Evolutionary conservation across 2,329 filamentous ascomycete species (phyloP), one percentile per base, ranked within the genome.

Genomic region (Aspergillus sp.): DNA sequence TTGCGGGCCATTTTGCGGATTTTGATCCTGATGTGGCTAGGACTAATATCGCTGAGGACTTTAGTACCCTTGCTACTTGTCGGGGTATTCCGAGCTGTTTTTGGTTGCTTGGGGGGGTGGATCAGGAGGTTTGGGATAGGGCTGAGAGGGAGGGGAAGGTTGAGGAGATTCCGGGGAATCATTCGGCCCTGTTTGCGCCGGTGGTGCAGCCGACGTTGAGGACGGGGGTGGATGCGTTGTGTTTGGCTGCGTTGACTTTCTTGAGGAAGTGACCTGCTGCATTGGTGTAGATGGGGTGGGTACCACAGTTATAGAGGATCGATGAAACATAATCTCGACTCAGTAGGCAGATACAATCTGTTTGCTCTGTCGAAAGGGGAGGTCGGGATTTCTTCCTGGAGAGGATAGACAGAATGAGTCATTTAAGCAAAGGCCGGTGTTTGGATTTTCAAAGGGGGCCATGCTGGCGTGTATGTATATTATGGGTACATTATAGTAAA

Each of bases 181-280:
- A 89, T 68, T 84, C 80, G 60, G 80, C 84, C 0, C 78, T 80
- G 57, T 89, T 89, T 73, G 82, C 83, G 32, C 86, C 86, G 5
- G 81, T 80, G 0, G 79, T 88, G 23, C 80, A 84, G 69, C 85
- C 85, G 7, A 89, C 86, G 0, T 70, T 89, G 75, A 79, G 63
- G 61, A 76, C 75, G 4, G 86, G 82, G 0, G 74, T 82, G 2
- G 81, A 85, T 72, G 83, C 82, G 1, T 72, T 85, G 67, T 79
- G 79, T 54, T 70, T 82, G 30, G 81, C 78, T 21, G 83, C 83
- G 5, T 75, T 87, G 76, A 82, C 74, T 0, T 76, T 77, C 52
- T 62, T 77, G 52, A 62, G 9, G 10, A 30, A 30, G 30, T 10
- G 28, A 30, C 7, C 25, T 30, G 28, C 9, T 30, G 8, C 28